Conservation (phyloP, 805 yeast genomes). For the Candida jianshihensis region DNA sequence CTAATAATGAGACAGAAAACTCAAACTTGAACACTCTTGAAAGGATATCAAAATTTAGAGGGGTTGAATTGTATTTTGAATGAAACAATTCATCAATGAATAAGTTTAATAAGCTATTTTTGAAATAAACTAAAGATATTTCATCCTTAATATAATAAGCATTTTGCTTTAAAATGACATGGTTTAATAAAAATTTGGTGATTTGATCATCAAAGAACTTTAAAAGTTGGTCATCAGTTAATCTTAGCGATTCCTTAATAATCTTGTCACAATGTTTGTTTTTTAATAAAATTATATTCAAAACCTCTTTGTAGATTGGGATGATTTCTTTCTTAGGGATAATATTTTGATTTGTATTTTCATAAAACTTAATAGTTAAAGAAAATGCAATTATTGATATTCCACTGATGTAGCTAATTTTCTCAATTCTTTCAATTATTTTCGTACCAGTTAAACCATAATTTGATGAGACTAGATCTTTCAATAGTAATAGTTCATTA, state of each 20-base stretch:
- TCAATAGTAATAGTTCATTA: conserved; percentile 1
- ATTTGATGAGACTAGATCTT: not conserved
- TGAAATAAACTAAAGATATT: conserved; percentile 15
- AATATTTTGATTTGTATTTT: not conserved
- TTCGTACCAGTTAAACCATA: conserved; percentile 5
- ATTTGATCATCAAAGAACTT: conserved; percentile 3
- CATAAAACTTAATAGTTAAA: conserved; percentile 10
- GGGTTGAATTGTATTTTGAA: conserved; percentile 2
- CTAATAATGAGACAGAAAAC: conserved; percentile 12
- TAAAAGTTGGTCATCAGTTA: conserved; percentile 2
- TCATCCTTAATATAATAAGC: conserved; percentile 12
- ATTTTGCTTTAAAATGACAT: conserved; percentile 2
- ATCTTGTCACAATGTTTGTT: not conserved
- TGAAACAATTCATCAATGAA: conserved; percentile 16
- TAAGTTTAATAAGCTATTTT: conserved; percentile 15
- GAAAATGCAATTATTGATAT: conserved; percentile 14
- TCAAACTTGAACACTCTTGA: conserved; percentile 14
- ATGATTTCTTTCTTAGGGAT: not conserved
- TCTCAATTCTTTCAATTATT: conserved; percentile 13
- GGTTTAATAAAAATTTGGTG: conserved; percentile 8
- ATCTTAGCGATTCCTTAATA: conserved; percentile 1
- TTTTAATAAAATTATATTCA: not conserved
- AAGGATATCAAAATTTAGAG: conserved; percentile 5
- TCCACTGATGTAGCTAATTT: conserved; percentile 11
- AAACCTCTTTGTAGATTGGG: conserved; percentile 2